Evolutionary conservation across 495 filamentous ascomycete species (phyloP), one percentile per base, ranked within the genome.

Genomic region (Astrocystis sublimbata): DNA sequence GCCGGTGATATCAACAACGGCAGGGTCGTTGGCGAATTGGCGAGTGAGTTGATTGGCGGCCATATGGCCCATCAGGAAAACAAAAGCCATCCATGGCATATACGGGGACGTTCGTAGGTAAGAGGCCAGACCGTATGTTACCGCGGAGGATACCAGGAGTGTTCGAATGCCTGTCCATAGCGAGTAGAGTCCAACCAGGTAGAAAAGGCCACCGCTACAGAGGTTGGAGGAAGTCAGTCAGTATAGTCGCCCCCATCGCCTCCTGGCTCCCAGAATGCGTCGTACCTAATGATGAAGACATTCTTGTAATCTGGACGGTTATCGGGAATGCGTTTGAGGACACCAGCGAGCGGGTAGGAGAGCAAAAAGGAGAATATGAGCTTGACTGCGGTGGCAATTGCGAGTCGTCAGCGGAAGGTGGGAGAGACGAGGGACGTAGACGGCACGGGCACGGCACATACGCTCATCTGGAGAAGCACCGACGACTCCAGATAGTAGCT

Each of bases 21-120:
- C 75, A 1, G 88, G 83, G 50, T 86, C 79, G 63, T 89, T 80
- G 35, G 79, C 75, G 49, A 88, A 83, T 67, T 96, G 91, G 31
- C 94, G 89, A 59, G 86, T 78, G 60, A 98, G 87, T 71, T 98
- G 94, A 72, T 85, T 96, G 64, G 92, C 71, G 40, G 92, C 91
- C 90, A 98, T 91, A 74, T 98, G 93, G 61, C 89, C 87, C 96
- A 98, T 98, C 56, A 96, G 71, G 75, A 93, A 97, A 56, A 91
- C 83, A 75, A 98, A 98, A 46, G 86, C 92, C 43, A 97, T 85
- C 94, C 94, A 98, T 78, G 96, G 96, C 94, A 98, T 98, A 75
- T 92, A 90, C 3, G 92, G 91, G n/a, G 92, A 92, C 51, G 91
- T 82, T 56, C 76, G 77, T 19, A 98, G 78, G 71, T 89, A 94